Evolutionary conservation across 108 stramenopile species (phyloP).

Genomic region (Mediolabrus comicus): DNA sequence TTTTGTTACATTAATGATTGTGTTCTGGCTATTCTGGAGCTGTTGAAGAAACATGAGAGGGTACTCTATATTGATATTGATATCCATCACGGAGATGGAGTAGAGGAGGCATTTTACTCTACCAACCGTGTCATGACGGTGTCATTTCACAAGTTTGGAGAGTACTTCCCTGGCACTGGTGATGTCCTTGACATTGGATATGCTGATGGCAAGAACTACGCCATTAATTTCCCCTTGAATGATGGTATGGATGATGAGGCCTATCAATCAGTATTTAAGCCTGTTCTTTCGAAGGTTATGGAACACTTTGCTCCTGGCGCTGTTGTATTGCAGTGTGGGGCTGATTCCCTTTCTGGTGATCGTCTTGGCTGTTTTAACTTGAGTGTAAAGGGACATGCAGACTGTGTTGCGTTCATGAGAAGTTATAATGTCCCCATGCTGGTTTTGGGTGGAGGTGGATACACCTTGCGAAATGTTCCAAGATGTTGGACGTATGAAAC

Average conservation of each 20-base stretch:
- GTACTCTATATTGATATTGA: constrained; percentile 99
- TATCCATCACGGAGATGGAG: constrained; percentile 99
- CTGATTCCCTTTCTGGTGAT: constrained; percentile 97
- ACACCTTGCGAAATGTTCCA: constrained; percentile 98
- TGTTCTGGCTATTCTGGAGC: constrained; percentile 97
- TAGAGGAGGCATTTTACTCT: constrained; percentile 97
- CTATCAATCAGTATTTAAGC: constrained; percentile 88
- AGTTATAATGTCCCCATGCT: constrained; percentile 94
- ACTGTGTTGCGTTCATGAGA: constrained; percentile 91
- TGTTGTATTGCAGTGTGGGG: constrained; percentile 98
- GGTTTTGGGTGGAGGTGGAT: constrained; percentile 98
- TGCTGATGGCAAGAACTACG: constrained; percentile 94
- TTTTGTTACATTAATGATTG: constrained; percentile 99
- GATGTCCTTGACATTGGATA: constrained; percentile 86
- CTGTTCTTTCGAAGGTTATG: constrained; percentile 96
- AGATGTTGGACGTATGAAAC: constrained; percentile 99
- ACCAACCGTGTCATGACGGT: constrained; percentile 99
- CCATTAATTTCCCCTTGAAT: constrained; percentile 97
- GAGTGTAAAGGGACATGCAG: constrained; percentile 93
- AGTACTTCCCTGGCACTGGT: constrained; percentile 96
- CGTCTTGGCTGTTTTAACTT: constrained; percentile 98
- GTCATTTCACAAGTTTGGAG: constrained; percentile 99
- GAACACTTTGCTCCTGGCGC: constrained; percentile 93
- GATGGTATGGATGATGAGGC: constrained; percentile 94
- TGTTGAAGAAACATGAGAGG: constrained; percentile 97